Evolutionary conservation across 2,329 filamentous ascomycete genomes (phyloP), one percentile per base, ranked within the genome.

Genomic region (Trichoderma citrinoviride): DNA sequence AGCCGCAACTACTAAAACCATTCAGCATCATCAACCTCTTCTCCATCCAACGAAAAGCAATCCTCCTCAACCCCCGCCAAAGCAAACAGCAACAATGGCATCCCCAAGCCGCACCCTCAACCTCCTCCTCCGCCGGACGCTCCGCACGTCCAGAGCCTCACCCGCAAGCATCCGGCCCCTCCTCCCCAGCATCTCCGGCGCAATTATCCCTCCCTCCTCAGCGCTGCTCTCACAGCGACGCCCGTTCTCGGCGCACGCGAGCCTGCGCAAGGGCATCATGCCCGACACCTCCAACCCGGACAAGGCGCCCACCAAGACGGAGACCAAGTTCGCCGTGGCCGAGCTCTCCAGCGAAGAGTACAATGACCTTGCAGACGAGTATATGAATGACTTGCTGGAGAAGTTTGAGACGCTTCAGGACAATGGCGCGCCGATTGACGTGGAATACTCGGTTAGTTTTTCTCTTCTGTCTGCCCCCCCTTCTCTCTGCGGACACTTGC

Each of bases 391-490:
- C 8, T 76, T 88, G 2, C 73, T 87, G 14, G 73, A 71, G 61
- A 82, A 80, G 62, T 81, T 96, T 47, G 95, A 99, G 79, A 83
- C 86, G 66, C 77, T 90, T 33, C 87, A 91, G 71, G 95, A 98
- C 73, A 79, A 83, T 37, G 79, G 84, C 7, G 87, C 90, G 8
- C 90, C 93, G 61, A 78, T 97, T 6, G 95, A 99, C 70, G 90
- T 95, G 5, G 95, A 99, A 73, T 98, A 90, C 71, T 90, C 89
- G 67, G 94, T 97, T 82, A 68, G 89, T 43, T 29, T 37, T 47
- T 14, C 12, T 25, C 19, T 40, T 23, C 2, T 3, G n/a, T 33
- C 10, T 33, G 5, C 2, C 23, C 12, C 15, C 19, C 49, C n/a
- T 37, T 14, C 33, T 14, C 33, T 14, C 7, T 33, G 7, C 29